Percentiles rank a stretch among this genome's conserved stretches.
Conservation (phyloP, 257 asterid genomes). For the Petunia axillaris region DNA sequence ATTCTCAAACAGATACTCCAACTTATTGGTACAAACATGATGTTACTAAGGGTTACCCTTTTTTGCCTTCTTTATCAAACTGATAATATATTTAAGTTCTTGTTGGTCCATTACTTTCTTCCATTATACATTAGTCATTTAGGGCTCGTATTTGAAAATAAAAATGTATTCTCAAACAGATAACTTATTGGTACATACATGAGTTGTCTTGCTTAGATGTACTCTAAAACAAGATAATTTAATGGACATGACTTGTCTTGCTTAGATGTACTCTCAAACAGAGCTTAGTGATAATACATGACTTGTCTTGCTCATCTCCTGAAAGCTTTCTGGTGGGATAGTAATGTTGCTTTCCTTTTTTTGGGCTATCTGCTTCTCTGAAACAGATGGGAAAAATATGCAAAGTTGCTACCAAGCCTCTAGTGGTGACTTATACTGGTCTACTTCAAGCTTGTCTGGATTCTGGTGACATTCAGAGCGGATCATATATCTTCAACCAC, state of each 20-base stretch:
- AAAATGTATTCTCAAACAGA: conserved; percentile 2
- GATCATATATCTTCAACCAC: conserved; percentile 61
- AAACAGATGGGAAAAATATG: conserved; percentile 86
- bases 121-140: background rate
- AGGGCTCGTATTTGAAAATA: background rate
- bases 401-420: conserved; percentile 87
- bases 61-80: too few species aligned
- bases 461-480: conserved; percentile 61
- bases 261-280: background rate
- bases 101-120: conserved; percentile 13
- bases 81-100: background rate
- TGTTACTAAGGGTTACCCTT: too few species aligned
- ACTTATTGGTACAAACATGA: too few species aligned
- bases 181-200: conserved; percentile 19
- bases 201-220: conserved; percentile 16
- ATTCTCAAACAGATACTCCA: too few species aligned
- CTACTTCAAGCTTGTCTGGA: conserved; percentile 81
- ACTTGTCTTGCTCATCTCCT: background rate
- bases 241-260: conserved; percentile 16
- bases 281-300: background rate
- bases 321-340: background rate
- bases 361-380: conserved; percentile 9
- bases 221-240: conserved; percentile 6
- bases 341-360: background rate
- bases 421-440: conserved; percentile 97